Conservation (phyloP, 495 filamentous ascomycete genomes). For the Annulohypoxylon maeteangense region DNA sequence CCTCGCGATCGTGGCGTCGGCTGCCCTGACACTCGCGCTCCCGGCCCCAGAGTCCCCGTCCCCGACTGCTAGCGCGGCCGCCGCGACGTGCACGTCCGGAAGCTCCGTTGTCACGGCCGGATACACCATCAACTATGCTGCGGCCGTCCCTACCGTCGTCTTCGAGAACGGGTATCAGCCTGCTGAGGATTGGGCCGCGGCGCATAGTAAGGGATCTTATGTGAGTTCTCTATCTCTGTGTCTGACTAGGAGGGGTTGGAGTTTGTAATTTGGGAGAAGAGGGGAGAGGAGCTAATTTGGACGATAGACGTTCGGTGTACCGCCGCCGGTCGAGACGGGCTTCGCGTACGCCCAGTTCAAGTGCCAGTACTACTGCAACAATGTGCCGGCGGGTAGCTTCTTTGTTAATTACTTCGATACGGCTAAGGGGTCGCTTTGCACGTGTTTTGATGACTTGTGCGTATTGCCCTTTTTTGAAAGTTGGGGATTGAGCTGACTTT, state of each 20-base stretch:
- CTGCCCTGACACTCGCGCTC: constrained; percentile 27
- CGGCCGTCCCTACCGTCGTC: constrained; percentile 30
- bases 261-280: not conserved
- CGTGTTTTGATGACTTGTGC: constrained; percentile 45
- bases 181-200: constrained; percentile 31
- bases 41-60: constrained; percentile 17
- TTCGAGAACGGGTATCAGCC: constrained; percentile 43
- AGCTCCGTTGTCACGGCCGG: constrained; percentile 39
- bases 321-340: constrained; percentile 48
- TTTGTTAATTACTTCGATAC: constrained; percentile 39
- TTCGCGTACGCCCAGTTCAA: constrained; percentile 81
- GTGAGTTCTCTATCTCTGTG: constrained; percentile 20
- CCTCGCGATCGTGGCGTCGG: constrained; percentile 4
- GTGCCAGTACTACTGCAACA: constrained; percentile 70
- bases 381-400: constrained; percentile 34
- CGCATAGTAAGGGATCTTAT: constrained; percentile 40
- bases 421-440: constrained; percentile 33
- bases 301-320: constrained; percentile 45
- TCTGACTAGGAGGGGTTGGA: not conserved
- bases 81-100: constrained; percentile 38
- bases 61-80: constrained; percentile 1
- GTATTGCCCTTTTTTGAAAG: constrained; percentile 7
- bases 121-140: constrained; percentile 41
- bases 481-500: constrained; percentile 13
- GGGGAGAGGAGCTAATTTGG: not conserved